phyloP scores from a whole-genome alignment of 306 rosid genomes.

The Lablab purpureus region DNA sequence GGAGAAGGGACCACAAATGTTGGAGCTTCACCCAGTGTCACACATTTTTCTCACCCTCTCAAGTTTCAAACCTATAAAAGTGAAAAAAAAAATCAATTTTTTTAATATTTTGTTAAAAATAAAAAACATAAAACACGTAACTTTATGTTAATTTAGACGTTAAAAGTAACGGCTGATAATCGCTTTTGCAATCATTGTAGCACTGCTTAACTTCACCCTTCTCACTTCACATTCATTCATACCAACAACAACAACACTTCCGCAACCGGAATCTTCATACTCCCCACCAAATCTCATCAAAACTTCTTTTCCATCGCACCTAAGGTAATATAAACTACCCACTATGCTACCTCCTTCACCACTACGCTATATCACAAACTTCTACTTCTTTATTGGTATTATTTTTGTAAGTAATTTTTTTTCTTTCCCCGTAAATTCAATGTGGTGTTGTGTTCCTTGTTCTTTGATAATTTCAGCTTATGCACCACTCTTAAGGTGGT shows the following conservation, averaged over 20 bases:
- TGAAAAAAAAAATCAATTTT: not conserved
- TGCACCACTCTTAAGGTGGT: not conserved
- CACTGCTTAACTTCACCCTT: conserved; percentile 22
- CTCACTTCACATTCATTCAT: conserved; percentile 6
- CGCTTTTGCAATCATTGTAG: conserved; percentile 46
- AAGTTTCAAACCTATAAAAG: not conserved
- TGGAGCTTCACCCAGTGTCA: conserved; percentile 40
- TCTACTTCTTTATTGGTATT: not conserved
- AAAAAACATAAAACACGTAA: not conserved
- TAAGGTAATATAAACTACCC: conserved; percentile 29
- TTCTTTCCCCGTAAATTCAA: not conserved
- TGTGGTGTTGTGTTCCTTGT: not conserved
- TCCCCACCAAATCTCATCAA: conserved; percentile 24
- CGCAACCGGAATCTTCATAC: conserved; percentile 22
- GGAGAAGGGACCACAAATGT: conserved; percentile 45
- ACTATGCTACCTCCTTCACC: not conserved
- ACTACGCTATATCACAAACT: not conserved
- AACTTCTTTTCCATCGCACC: conserved; percentile 9
- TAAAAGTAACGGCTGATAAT: conserved; percentile 42
- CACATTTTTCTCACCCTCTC: conserved; percentile 16
- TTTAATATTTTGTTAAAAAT: not conserved
- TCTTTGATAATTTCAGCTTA: not conserved
- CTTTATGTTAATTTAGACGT: conserved; percentile 48
- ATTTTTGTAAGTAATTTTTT: not conserved
- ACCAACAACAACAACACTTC: conserved; percentile 5